Conservation (phyloP, 2,329 filamentous ascomycete species). For the Aspergillus phoenicis region DNA sequence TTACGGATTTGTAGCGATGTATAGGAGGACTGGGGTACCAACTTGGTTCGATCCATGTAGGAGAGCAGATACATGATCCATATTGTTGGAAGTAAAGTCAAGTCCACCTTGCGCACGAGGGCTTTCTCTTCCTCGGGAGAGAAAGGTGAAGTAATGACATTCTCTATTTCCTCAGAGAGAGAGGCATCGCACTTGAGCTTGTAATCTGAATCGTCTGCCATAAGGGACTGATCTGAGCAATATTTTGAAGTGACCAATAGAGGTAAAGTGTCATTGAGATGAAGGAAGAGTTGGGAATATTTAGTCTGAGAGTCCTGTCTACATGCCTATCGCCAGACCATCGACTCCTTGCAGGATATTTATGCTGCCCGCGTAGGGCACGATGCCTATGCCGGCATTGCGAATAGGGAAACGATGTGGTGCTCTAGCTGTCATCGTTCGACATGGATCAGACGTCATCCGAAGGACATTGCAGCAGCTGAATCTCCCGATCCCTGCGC, state of each 20-base stretch:
- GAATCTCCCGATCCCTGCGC: not conserved
- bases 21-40: not conserved
- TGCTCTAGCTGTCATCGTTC: not conserved
- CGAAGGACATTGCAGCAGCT: not conserved
- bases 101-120: slow-evolving; percentile 50
- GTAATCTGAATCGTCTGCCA: not conserved
- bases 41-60: slow-evolving; percentile 41
- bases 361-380: not conserved
- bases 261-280: not conserved
- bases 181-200: not conserved
- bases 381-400: not conserved
- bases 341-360: not conserved
- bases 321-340: not conserved
- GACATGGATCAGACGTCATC: not conserved
- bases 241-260: not conserved
- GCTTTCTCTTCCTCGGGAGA: slow-evolving; percentile 44
- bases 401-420: not conserved
- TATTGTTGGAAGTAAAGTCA: slow-evolving; percentile 50
- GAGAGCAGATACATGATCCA: slow-evolving; percentile 55
- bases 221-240: not conserved
- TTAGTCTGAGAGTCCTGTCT: not conserved
- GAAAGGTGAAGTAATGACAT: not conserved
- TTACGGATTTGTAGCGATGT: not conserved
- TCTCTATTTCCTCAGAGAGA: not conserved
- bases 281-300: not conserved